Evolutionary conservation across 768 basidiomycete species (phyloP).

Genomic region (Pilatotrama ljubarskyi): DNA sequence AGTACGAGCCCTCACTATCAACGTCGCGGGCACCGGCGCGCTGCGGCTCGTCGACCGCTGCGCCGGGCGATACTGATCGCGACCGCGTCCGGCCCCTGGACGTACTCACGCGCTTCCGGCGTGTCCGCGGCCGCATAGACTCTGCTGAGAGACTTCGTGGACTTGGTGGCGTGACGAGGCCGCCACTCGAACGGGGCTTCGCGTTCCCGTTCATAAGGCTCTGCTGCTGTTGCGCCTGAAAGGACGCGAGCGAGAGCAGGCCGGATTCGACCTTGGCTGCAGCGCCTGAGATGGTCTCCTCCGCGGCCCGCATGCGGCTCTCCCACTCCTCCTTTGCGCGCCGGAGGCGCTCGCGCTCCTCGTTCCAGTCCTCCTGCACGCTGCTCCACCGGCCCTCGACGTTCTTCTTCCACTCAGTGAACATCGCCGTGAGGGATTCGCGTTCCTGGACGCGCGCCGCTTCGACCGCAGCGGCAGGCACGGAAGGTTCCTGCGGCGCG

Average conservation of each 20-base stretch:
- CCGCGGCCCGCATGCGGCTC: slow-evolving; percentile 50
- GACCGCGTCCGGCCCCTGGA: slow-evolving; percentile 41
- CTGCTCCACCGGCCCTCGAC: slow-evolving; percentile 79
- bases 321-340: slow-evolving; percentile 86
- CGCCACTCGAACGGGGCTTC: slow-evolving; percentile 37
- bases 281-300: slow-evolving; percentile 51
- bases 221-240: slow-evolving; percentile 39
- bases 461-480: slow-evolving; percentile 26
- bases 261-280: slow-evolving; percentile 37
- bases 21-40: slow-evolving; percentile 3
- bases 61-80: slow-evolving; percentile 31
- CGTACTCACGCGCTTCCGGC: slow-evolving; percentile 33
- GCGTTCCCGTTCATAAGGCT: slow-evolving; percentile 33
- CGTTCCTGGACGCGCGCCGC: slow-evolving; percentile 40
- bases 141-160: slow-evolving; percentile 72
- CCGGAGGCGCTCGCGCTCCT: slow-evolving; percentile 74
- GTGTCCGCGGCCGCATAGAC: slow-evolving; percentile 37
- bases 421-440: slow-evolving; percentile 53
- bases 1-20: slow-evolving; percentile 4
- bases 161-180: slow-evolving; percentile 75
- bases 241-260: slow-evolving; percentile 32
- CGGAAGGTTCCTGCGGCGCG: slow-evolving; percentile 23
- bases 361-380: slow-evolving; percentile 80
- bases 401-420: slow-evolving; percentile 71
- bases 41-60: slow-evolving; percentile 11